Evolutionary conservation across 768 basidiomycete genomes (phyloP).

Genomic region (Leucogyrophana mollusca): DNA sequence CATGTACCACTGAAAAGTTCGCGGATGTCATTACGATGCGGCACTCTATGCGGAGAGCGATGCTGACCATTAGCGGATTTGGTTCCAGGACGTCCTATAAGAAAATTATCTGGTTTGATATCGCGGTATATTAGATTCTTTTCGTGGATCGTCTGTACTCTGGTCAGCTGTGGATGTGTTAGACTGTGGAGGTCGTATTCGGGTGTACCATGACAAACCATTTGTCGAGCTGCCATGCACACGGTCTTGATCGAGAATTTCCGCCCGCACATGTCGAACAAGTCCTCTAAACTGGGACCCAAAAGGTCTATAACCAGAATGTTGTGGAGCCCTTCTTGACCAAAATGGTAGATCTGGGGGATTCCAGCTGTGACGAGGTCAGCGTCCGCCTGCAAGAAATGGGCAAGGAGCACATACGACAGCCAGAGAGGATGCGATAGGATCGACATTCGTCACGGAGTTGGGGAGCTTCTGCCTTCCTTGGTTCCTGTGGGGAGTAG

Average conservation of each 20-base stretch:
- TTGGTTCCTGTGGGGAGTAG: constrained; percentile 62
- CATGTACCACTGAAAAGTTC: constrained; percentile 66
- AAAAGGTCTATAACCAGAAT: constrained; percentile 98
- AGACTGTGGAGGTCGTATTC: constrained; percentile 7
- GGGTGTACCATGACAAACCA: constrained; percentile 49
- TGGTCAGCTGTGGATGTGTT: constrained; percentile 61
- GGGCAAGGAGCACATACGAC: constrained; percentile 57
- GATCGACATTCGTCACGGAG: constrained; percentile 98
- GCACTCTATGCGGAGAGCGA: constrained; percentile 4
- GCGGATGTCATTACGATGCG: neutral
- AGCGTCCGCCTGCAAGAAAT: constrained; percentile 8
- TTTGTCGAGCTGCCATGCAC: constrained; percentile 98
- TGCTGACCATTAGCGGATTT: constrained; percentile 77
- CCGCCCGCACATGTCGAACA: constrained; percentile 98
- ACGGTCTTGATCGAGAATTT: constrained; percentile 99
- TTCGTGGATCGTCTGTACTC: constrained; percentile 98
- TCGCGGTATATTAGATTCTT: constrained; percentile 99
- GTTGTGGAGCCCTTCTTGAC: constrained; percentile 97
- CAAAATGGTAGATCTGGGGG: constrained; percentile 99
- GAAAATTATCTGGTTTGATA: constrained; percentile 99
- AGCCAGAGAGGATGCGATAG: constrained; percentile 87
- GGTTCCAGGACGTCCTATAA: constrained; percentile 91
- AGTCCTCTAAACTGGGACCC: constrained; percentile 93
- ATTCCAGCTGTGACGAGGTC: constrained; percentile 71
- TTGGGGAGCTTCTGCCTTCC: constrained; percentile 96